Base-by-base conservation (phyloP, 2,329 filamentous ascomycete genomes). In the Lecanicillium sp. region DNA sequence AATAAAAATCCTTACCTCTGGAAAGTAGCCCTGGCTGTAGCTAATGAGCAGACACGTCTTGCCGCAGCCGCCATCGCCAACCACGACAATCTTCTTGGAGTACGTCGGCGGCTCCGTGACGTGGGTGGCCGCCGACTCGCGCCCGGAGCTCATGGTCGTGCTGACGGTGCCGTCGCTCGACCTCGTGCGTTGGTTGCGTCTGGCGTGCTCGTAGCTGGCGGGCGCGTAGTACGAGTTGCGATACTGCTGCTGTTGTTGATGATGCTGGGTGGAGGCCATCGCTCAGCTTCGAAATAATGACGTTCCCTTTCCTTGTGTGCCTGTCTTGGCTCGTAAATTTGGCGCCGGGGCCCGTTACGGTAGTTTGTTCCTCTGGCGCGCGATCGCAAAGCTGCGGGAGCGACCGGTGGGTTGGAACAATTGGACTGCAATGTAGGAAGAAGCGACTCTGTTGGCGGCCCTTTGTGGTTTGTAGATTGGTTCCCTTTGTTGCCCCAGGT, bases 1-100 rank as follows among this genome's bases (percentile, higher is more conserved):
- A 8, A n/a, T n/a, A 18, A 29, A 17, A 28, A 22, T 32, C 32
- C 74, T 50, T 71, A 96, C 92, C 85, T 98, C 90, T 65, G 92
- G 92, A 60, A 98, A 98, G 64, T 95, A 95, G 44, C 92, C 92
- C 68, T 97, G 89, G 57, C 88, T 94, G 71, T 97, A 98, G 67
- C 89, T 96, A 65, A 98, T 98, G 64, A 98, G 72, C 51, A 98
- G 71, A 70, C 92, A 98, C 8, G 92, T 98, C 79, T 98, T 98
- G 54, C 92, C 92, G 64, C 92, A 98, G 46, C 92, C 92, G 53
- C 92, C 92, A 62, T 98, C 92, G 46, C 92, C 92, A 33, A 98
- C 92, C 37, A 98, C 92, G 32, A 98, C 92, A 59, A 98, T 92
- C 75, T 98, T 98, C 74, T 98, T 98, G 50, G 90, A 97, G 67